Evolutionary conservation across 495 filamentous ascomycete species (phyloP), one percentile per base, ranked within the genome.

Genomic region (Sporormia fimetaria): DNA sequence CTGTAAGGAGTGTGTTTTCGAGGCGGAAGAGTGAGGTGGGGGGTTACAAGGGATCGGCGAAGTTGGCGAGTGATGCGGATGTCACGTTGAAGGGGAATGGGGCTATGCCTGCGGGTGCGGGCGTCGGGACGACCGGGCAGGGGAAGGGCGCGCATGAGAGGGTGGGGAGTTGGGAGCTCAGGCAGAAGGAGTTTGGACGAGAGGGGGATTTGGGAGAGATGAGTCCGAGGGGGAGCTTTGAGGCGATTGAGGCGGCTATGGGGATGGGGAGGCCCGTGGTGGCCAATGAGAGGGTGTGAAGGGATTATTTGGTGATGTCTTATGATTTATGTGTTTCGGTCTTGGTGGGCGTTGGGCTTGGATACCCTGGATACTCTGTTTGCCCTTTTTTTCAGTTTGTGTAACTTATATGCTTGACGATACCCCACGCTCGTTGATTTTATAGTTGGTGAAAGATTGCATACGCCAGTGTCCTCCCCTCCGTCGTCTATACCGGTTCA

Each of bases 161-260:
- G 26, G 57, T 60, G 2, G 58, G 57, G 6, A 64, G 62, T 40
- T 64, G 62, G 62, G 62, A 64, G 52, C 34, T 64, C 35, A 56
- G 57, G 34, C 38, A 54, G 32, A 51, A 55, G 37, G 50, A 51
- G 35, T 47, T 47, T 30, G 44, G 52, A 11, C 21, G 21, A 31
- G 20, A 3, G 14, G 43, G 35, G 15, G 40, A 24, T 16, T 20
- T 15, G 20, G 41, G 9, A 18, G 51, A 37, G 8, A 40, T 44
- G 16, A 52, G 42, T 21, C 14, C 46, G 26, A 38, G 55, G 18
- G 44, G 21, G 21, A 61, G 58, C 34, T 55, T 57, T 21, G 56
- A 59, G 21, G 53, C 37, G 5, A 53, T 55, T 26, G 55, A 52
- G 33, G 50, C 52, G 24, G 45, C 37, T 10, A 36, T 56, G 31